Base-by-base conservation (phyloP, 2,329 filamentous ascomycete genomes). In the Fusarium sacchari region DNA sequence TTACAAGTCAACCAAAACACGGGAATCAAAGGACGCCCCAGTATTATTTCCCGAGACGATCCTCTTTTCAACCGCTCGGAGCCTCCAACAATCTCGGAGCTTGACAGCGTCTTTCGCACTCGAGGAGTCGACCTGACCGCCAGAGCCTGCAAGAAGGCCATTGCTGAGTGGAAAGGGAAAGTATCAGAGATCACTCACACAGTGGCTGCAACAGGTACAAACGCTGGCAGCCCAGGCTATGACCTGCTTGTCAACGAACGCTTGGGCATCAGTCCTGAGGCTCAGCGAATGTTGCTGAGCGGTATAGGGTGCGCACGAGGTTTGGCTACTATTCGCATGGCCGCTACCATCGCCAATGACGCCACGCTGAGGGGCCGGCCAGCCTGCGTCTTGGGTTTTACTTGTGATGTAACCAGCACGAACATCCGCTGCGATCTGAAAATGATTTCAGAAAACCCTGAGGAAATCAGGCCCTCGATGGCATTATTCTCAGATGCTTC, bases 401-500 rank as follows among this genome's bases (percentile, higher is more conserved):
- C 55, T 58, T 58, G 55, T n/a, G 55, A 58, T 58, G 55, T 58
- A 37, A 46, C 55, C 42, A 58, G 55, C 55, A 58, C 42, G 17
- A 58, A 58, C 42, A 58, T 58, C 42, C 55, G 55, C 30, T 58
- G 55, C 40, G 55, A 58, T 58, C 55, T 58, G 55, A 46, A 46
- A 46, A 58, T 58, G n/a, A 58, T 46, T 58, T 46, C 55, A 30
- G 55, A 58, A 46, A 46, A 30, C 42, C 55, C 55, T 13, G 55
- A 58, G 40, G 55, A 58, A 58, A 37, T 30, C 55, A 58, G 55
- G 55, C 12, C 55, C 30, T 58, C 55, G 18, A 58, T 58, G 55
- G 55, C 55, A 46, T 58, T 58, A 46, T 58, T 58, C 55, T 58
- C 55, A 58, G 42, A 58, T 46, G 55, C 55, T 58, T 46, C 55